phyloP scores from a whole-genome alignment of 2,329 filamentous ascomycete species.

The Sporothrix curviconia region DNA sequence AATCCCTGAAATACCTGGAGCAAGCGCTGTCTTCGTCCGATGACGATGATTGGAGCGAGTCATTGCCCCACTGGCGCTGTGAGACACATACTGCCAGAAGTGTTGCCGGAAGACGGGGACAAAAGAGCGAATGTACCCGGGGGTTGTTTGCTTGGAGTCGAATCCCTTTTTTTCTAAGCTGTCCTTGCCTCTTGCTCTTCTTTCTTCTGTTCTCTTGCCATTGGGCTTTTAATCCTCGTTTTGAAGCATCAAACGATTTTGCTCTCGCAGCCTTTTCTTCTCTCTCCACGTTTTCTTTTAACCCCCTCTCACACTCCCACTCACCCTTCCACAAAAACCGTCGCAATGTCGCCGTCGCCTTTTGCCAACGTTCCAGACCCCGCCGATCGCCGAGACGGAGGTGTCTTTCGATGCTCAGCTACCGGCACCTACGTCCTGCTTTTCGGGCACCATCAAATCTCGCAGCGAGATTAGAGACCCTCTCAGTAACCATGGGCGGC shows the following conservation, averaged over 20 bases:
- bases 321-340: not conserved
- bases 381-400: not conserved
- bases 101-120: too few species aligned
- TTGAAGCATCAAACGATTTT: too few species aligned
- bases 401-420: conserved; percentile 26
- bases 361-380: conserved; percentile 1
- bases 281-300: not conserved
- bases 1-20: not conserved
- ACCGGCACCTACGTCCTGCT: conserved; percentile 42
- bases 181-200: too few species aligned
- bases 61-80: not conserved
- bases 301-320: not conserved
- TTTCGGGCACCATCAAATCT: conserved; percentile 50
- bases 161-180: too few species aligned
- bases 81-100: too few species aligned
- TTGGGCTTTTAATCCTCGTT: not conserved
- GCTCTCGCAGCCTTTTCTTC: not conserved
- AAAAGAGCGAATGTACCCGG: not conserved
- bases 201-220: not conserved
- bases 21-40: too few species aligned
- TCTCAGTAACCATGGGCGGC: conserved; percentile 33
- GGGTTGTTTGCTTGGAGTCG: too few species aligned
- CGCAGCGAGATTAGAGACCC: too few species aligned
- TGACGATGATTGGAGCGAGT: not conserved
- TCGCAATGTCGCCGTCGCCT: not conserved